phyloP scores from a whole-genome alignment of 345 rosid species.

The Hibiscus mutabilis region DNA sequence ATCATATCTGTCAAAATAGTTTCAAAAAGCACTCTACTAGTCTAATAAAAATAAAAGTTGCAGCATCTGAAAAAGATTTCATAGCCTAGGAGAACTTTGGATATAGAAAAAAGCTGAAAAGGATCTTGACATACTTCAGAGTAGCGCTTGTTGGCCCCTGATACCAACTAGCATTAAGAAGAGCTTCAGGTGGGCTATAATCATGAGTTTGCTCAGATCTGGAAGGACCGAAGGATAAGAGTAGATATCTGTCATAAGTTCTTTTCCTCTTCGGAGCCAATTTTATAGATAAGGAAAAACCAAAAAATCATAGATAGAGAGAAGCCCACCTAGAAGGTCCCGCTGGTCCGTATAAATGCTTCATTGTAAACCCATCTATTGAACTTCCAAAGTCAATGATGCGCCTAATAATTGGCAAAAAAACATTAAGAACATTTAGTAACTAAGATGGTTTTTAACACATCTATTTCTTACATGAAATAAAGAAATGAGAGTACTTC shows the following conservation, averaged over 20 bases:
- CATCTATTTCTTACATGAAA: not conserved
- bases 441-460: not conserved
- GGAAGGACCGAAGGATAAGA: conserved; percentile 25
- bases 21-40: not conserved
- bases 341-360: conserved; percentile 64
- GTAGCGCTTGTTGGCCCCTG: conserved; percentile 45
- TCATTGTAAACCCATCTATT: conserved; percentile 72
- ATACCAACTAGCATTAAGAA: conserved; percentile 77
- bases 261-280: not conserved
- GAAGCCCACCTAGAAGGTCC: conserved; percentile 86
- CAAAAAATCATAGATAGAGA: conserved; percentile 7
- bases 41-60: not conserved
- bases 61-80: not conserved
- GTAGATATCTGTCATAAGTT: not conserved
- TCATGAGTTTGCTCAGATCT: conserved; percentile 89
- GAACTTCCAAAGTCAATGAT: conserved; percentile 97
- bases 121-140: conserved; percentile 47
- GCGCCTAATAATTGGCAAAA: conserved; percentile 45
- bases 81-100: not conserved
- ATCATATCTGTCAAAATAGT: conserved; percentile 52
- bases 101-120: conserved; percentile 3
- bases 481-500: not conserved
- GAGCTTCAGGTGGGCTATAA: conserved; percentile 85
- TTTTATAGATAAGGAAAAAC: not conserved
- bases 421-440: not conserved